Conservation (phyloP, 2,329 filamentous ascomycete genomes). For the Pyricularia grisea region DNA sequence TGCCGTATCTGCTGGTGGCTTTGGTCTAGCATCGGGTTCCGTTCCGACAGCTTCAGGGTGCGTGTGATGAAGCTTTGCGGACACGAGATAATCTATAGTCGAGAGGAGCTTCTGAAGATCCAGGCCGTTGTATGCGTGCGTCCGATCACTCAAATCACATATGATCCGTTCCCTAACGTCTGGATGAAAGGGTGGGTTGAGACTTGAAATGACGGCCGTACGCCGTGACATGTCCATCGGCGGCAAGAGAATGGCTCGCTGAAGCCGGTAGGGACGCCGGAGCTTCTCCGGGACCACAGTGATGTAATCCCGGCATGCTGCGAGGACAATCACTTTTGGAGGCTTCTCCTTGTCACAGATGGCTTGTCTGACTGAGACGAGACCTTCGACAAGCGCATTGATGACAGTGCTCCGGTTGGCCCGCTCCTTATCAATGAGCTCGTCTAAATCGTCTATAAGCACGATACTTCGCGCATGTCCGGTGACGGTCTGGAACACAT, state of each 20-base stretch:
- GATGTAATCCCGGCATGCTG: conserved; percentile 61
- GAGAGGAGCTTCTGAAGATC: conserved; percentile 60
- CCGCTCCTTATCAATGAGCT: conserved; percentile 54
- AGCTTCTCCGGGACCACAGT: conserved; percentile 64
- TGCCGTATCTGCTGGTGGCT: conserved; percentile 6
- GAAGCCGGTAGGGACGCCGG: conserved; percentile 55
- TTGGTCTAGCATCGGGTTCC: background rate
- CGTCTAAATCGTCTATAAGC: conserved; percentile 69
- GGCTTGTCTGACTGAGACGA: conserved; percentile 31
- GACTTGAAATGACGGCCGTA: conserved; percentile 61
- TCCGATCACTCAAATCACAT: conserved; percentile 56
- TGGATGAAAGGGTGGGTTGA: conserved; percentile 25
- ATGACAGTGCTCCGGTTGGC: conserved; percentile 39
- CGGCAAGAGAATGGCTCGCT: conserved; percentile 60
- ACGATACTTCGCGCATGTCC: conserved; percentile 66
- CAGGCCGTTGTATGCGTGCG: conserved; percentile 77
- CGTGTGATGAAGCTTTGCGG: conserved; percentile 14
- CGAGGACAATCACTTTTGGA: conserved; percentile 58
- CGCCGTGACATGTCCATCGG: conserved; percentile 66
- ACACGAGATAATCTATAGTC: conserved; percentile 14
- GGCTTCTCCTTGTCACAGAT: conserved; percentile 28
- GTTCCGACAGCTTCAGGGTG: conserved; percentile 13
- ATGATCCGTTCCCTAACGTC: background rate
- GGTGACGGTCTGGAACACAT: conserved; percentile 60
- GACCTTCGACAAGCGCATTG: conserved; percentile 39